A percentile compares a stretch with the other conserved stretches of the same genome.
phyloP scores from a whole-genome alignment of 2,329 filamentous ascomycete species.

The Monilinia fructicola region DNA sequence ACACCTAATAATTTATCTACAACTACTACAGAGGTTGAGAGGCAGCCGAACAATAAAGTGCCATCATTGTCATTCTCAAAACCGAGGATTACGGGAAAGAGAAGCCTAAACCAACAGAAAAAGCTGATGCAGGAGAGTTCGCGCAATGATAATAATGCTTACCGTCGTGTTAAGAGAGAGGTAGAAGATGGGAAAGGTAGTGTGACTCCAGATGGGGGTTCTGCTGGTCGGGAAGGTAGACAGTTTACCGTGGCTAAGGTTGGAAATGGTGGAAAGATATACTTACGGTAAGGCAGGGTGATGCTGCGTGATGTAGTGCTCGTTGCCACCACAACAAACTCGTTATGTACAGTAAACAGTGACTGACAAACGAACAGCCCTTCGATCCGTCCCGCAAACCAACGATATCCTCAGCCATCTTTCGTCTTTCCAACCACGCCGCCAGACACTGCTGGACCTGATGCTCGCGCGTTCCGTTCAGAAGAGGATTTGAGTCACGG shows the following conservation, averaged over 20 bases:
- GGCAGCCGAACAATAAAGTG: constrained; percentile 27
- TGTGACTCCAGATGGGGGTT: constrained; percentile 59
- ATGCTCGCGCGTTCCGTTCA: constrained; percentile 44
- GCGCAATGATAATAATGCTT: constrained; percentile 37
- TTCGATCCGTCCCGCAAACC: constrained; percentile 59
- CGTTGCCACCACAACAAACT: constrained; percentile 22
- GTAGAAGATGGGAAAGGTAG: constrained; percentile 55
- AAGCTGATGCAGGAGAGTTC: constrained; percentile 37
- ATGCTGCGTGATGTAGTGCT: constrained; percentile 25
- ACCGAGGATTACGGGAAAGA: constrained; percentile 30
- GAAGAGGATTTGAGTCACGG: constrained; percentile 32
- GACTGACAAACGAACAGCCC: constrained; percentile 48
- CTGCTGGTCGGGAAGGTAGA: constrained; percentile 48
- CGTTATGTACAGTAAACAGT: constrained; percentile 22
- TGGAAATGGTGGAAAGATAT: constrained; percentile 79
- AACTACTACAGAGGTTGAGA: constrained; percentile 32
- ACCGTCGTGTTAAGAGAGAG: constrained; percentile 33
- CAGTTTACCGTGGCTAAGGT: constrained; percentile 77
- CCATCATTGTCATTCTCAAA: constrained; percentile 34
- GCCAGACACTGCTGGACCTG: constrained; percentile 58
- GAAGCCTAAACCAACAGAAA: constrained; percentile 30
- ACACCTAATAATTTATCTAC: constrained; percentile 32
- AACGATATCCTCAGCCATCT: constrained; percentile 60
- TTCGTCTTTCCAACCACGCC: constrained; percentile 62
- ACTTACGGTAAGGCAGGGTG: constrained; percentile 63